phyloP scores from a whole-genome alignment of 495 filamentous ascomycete species.

The Pseudomonodictys pantanalensis region DNA sequence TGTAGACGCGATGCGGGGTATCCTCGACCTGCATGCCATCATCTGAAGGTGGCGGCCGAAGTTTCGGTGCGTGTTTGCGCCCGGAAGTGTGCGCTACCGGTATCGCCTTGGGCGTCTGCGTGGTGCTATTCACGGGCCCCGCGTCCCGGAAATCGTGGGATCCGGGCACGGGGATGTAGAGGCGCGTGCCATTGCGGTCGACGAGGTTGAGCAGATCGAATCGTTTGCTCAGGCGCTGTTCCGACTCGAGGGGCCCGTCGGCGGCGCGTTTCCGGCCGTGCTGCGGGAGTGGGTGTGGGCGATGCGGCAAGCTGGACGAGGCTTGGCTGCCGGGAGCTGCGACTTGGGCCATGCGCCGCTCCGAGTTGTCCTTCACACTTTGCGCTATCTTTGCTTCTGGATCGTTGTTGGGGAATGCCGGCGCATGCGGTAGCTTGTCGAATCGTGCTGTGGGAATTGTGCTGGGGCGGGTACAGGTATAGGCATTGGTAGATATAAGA shows the following conservation, averaged over 20 bases:
- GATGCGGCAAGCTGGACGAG: background rate
- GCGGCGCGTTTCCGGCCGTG: slow-evolving; percentile 32
- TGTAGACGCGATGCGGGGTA: slow-evolving; percentile 80
- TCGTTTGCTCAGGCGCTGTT: slow-evolving; percentile 66
- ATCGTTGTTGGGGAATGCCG: background rate
- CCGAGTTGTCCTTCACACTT: background rate
- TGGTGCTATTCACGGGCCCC: too few relatives aligned
- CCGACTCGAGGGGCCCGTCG: slow-evolving; percentile 35
- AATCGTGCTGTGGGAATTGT: background rate
- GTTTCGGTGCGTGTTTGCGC: slow-evolving; percentile 3
- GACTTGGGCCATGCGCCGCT: slow-evolving; percentile 25
- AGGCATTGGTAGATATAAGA: background rate
- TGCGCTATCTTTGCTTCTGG: background rate
- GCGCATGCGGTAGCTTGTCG: background rate
- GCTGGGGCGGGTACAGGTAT: background rate
- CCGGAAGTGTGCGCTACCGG: background rate
- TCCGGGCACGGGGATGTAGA: slow-evolving; percentile 33
- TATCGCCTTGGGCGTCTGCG: background rate
- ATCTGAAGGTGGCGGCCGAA: slow-evolving; percentile 31
- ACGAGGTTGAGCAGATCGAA: slow-evolving; percentile 73
- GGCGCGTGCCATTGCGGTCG: slow-evolving; percentile 31
- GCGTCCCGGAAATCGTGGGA: slow-evolving; percentile 39
- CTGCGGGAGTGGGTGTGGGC: background rate
- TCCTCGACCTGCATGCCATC: slow-evolving; percentile 86
- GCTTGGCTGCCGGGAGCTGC: slow-evolving; percentile 28